Percentiles rank a stretch among this genome's conserved stretches.
These are phyloP conservation scores for Elymus sibiricus DNA, from an alignment of 176 grass and related monocot genomes.

Conservation along the genomic window DNA sequence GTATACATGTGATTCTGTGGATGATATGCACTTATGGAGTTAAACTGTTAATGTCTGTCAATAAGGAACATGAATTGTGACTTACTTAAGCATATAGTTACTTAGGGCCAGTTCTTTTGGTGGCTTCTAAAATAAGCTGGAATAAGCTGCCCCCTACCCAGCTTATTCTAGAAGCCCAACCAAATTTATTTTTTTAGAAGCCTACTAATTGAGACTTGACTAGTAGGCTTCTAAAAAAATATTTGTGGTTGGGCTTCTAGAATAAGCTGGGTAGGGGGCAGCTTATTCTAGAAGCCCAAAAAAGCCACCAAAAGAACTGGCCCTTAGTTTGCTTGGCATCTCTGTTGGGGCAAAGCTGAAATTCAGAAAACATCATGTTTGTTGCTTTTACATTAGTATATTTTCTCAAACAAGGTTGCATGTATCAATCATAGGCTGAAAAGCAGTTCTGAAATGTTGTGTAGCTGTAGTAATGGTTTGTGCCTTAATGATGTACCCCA, in stretches of 20 bases:
- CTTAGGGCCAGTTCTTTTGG: too few relatives aligned
- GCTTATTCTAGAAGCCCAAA: too few relatives aligned
- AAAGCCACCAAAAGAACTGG: too few relatives aligned
- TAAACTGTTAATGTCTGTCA: neutral
- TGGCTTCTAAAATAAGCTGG: too few relatives aligned
- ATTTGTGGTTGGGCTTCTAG: too few relatives aligned
- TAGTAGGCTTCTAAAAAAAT: too few relatives aligned
- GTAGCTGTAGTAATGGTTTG: neutral
- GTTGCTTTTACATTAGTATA: neutral
- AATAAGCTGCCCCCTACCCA: too few relatives aligned
- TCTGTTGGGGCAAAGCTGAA: neutral
- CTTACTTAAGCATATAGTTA: slow-evolving; percentile 2
- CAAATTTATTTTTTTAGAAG: too few relatives aligned
- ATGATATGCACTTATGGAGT: neutral
- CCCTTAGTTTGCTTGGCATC: neutral
- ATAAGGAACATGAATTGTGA: neutral
- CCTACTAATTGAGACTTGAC: too few relatives aligned
- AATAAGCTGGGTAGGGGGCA: too few relatives aligned
- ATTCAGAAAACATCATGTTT: neutral
- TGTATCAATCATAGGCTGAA: neutral
- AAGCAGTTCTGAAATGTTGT: slow-evolving; percentile 2
- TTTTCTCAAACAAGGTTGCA: slow-evolving; percentile 13
- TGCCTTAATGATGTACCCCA: slow-evolving; percentile 5
- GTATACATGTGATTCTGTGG: neutral
- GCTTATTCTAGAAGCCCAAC: too few relatives aligned